A percentile compares a stretch with the other conserved stretches of the same genome.
Evolutionary conservation across 179 eudicot species (phyloP).

Genomic region (Gypsophila paniculata): DNA sequence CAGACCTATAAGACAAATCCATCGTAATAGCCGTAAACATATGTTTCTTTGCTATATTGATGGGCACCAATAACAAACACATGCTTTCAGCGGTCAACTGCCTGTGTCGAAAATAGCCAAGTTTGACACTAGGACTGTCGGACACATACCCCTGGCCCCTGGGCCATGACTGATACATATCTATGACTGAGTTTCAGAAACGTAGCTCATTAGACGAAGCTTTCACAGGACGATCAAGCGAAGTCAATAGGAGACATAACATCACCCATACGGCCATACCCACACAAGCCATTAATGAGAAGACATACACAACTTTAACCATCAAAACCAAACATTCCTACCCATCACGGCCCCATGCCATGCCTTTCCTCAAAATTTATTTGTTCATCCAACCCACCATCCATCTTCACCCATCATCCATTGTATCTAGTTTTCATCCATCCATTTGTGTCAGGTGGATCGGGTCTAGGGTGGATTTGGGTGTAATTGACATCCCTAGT

Average conservation of each 20-base stretch:
- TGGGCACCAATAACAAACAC: background rate
- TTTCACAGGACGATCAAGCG: conserved; percentile 15
- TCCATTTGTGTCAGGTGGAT: no score
- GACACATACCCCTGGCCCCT: background rate
- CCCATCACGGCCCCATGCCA: conserved; percentile 1
- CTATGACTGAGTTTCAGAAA: background rate
- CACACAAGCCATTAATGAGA: background rate
- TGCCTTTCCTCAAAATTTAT: background rate
- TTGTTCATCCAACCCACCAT: no score
- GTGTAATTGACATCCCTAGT: no score
- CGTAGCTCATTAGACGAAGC: background rate
- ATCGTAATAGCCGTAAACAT: background rate
- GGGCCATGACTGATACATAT: no score
- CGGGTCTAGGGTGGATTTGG: no score
- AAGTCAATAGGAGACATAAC: conserved; percentile 15
- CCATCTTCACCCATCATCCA: no score
- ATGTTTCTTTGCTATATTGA: no score
- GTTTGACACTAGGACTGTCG: background rate
- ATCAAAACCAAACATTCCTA: conserved; percentile 7
- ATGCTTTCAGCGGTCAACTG: background rate
- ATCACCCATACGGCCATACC: background rate
- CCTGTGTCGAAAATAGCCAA: background rate
- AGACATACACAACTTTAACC: background rate
- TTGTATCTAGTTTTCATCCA: no score
- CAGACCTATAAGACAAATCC: background rate